A percentile compares a stretch with the other conserved stretches of the same genome.
Evolutionary conservation across 495 filamentous ascomycete species (phyloP).

Genomic region (Podospora fimiseda): DNA sequence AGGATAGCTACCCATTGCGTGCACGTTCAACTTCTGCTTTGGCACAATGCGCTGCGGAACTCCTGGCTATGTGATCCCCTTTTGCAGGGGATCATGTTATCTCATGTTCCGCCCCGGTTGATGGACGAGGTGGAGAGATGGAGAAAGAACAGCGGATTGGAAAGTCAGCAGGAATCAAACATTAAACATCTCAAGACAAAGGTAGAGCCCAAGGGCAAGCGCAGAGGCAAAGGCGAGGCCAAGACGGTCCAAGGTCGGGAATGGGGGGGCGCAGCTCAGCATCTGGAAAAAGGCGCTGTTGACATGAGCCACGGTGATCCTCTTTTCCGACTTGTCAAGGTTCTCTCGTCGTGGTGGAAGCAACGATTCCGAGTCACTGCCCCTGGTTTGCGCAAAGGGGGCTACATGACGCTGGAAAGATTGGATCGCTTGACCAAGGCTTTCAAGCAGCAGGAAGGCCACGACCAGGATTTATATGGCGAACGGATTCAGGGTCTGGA

Average conservation of each 20-base stretch:
- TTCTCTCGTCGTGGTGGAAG: constrained; percentile 78
- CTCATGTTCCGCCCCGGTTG: constrained; percentile 57
- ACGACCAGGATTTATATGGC: constrained; percentile 60
- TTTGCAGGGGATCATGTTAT: constrained; percentile 68
- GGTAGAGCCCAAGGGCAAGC: constrained; percentile 30
- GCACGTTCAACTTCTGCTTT: constrained; percentile 84
- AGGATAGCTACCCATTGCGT: constrained; percentile 73
- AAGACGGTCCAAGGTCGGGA: constrained; percentile 53
- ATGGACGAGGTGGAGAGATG: constrained; percentile 70
- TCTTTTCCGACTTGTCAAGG: constrained; percentile 68
- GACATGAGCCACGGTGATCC: constrained; percentile 80
- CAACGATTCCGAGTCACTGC: constrained; percentile 71
- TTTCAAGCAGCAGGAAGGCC: constrained; percentile 52
- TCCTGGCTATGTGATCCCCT: constrained; percentile 75
- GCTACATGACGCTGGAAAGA: constrained; percentile 66
- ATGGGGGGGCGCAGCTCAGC: constrained; percentile 64
- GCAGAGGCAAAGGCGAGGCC: constrained; percentile 33
- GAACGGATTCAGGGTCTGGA: constrained; percentile 62
- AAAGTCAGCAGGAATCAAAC: constrained; percentile 28
- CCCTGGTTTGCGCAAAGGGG: constrained; percentile 79
- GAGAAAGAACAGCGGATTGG: constrained; percentile 59
- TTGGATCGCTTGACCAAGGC: constrained; percentile 60
- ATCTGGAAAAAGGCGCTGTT: constrained; percentile 57
- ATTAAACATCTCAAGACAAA: not conserved
- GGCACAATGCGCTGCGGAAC: constrained; percentile 84